Percentiles rank a stretch among this genome's conserved stretches.
phyloP scores from a whole-genome alignment of 805 yeast genomes.

The Komagataella populi region DNA sequence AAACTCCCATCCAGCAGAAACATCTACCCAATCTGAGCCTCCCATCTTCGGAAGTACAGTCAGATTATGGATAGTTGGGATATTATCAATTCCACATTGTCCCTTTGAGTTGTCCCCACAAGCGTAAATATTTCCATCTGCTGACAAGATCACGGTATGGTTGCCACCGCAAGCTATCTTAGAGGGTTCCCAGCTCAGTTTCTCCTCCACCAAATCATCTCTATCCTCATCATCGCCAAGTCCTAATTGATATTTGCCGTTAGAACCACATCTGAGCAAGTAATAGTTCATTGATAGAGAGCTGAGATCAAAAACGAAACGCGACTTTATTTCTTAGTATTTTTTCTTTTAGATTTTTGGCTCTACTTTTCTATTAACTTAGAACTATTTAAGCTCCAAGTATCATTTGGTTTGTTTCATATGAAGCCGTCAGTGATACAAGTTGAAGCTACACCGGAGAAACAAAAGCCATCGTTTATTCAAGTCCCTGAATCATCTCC shows the following conservation, averaged over 20 bases:
- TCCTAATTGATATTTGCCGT: constrained; percentile 72
- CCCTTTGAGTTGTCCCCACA: constrained; percentile 47
- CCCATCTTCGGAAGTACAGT: constrained; percentile 1
- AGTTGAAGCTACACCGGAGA: constrained; percentile 8
- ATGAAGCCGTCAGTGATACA: background rate
- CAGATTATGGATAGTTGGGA: background rate
- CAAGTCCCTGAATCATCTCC: constrained; percentile 43
- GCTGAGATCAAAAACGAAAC: background rate
- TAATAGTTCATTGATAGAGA: constrained; percentile 5
- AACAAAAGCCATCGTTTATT: constrained; percentile 14
- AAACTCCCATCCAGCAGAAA: constrained; percentile 75
- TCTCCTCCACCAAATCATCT: constrained; percentile 11
- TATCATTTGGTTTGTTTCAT: background rate
- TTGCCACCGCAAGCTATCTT: constrained; percentile 74
- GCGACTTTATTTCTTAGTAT: background rate
- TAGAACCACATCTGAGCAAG: constrained; percentile 65
- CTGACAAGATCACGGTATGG: constrained; percentile 53
- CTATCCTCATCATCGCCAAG: constrained; percentile 37
- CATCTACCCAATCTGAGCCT: constrained; percentile 24
- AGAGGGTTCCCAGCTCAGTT: constrained; percentile 12
- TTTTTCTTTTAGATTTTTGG: background rate
- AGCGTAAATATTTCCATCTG: constrained; percentile 37
- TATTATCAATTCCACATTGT: constrained; percentile 29
- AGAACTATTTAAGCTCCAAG: background rate
- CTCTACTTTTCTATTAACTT: background rate